Evolutionary conservation across 2,329 filamentous ascomycete genomes (phyloP).

Genomic region (Paecilomyces sp.): DNA sequence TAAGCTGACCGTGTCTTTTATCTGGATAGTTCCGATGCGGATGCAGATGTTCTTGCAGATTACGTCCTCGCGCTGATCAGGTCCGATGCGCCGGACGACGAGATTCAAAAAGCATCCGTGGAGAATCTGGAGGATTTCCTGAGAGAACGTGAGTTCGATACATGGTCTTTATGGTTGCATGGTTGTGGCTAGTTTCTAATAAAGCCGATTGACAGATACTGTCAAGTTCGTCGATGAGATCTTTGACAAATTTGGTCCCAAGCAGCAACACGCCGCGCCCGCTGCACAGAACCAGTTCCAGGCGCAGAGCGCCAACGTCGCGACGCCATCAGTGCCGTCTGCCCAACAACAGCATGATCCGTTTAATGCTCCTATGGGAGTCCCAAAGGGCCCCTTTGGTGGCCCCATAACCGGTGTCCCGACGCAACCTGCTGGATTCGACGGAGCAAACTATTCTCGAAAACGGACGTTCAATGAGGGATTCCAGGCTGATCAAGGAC

Average conservation of each 20-base stretch:
- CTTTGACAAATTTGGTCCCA: conserved; percentile 44
- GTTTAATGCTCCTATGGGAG: conserved; percentile 16
- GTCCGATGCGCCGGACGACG: conserved; percentile 48
- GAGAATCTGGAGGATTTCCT: conserved; percentile 54
- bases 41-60: conserved; percentile 54
- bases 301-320: conserved; percentile 2
- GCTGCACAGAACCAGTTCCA: conserved; percentile 13
- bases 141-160: conserved; percentile 38
- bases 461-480: conserved; percentile 50
- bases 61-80: conserved; percentile 55
- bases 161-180: neutral
- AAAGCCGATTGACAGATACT: conserved; percentile 36
- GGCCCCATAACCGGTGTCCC: conserved; percentile 10
- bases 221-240: conserved; percentile 50
- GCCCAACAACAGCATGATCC: conserved; percentile 13
- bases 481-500: conserved; percentile 39
- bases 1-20: neutral
- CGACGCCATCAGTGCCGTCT: conserved; percentile 9
- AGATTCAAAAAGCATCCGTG: conserved; percentile 46
- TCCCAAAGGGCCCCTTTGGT: conserved; percentile 13
- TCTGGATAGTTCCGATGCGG: conserved; percentile 49
- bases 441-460: conserved; percentile 27
- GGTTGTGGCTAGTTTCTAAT: neutral
- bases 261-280: conserved; percentile 28
- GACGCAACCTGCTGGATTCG: conserved; percentile 14